Conservation (phyloP, 345 rosid genomes). For the Eucalyptus grandis region DNA sequence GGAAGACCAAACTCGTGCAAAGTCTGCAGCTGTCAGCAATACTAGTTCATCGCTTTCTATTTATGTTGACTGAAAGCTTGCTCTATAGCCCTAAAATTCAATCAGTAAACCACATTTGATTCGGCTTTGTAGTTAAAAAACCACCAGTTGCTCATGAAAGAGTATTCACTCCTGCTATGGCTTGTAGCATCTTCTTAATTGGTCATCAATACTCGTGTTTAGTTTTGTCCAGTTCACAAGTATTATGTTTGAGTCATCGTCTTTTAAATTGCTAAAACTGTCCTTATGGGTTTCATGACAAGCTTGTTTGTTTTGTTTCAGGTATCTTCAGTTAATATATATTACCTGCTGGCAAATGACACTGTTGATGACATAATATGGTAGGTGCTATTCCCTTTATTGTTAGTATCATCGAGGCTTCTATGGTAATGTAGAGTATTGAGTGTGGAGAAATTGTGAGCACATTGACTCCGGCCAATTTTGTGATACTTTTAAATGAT, state of each 20-base stretch:
- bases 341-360: conserved; percentile 91
- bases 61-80: background rate
- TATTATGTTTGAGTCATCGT: background rate
- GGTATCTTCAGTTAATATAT: conserved; percentile 81
- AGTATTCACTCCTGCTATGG: background rate
- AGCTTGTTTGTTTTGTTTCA: conserved; percentile 2
- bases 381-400: conserved; percentile 16
- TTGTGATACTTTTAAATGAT: background rate
- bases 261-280: background rate
- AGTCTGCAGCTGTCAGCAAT: background rate
- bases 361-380: conserved; percentile 95
- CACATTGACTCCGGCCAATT: background rate
- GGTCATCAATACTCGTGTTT: background rate
- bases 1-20: background rate
- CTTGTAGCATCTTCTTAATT: background rate
- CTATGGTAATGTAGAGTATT: background rate
- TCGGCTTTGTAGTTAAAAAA: background rate
- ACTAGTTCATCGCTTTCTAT: background rate
- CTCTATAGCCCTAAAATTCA: background rate
- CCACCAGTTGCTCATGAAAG: background rate
- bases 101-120: background rate
- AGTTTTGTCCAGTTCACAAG: background rate
- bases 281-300: background rate
- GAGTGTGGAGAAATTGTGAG: background rate
- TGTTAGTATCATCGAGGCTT: background rate